Base-by-base conservation (phyloP, 257 asterid genomes). In the Solanum infundibuliforme region DNA sequence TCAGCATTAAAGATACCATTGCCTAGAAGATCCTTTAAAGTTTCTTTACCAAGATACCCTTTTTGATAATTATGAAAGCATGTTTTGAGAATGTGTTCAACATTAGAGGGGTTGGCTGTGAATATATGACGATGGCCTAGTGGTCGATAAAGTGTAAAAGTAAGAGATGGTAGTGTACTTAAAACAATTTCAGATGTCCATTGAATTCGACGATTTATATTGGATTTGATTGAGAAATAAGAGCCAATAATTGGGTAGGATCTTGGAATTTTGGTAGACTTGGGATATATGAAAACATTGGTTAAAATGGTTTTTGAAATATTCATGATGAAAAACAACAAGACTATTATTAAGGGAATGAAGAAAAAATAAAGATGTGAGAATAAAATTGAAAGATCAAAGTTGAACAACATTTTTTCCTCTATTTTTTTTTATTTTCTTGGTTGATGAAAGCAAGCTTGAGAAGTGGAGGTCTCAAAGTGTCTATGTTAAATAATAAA, bases 1-100 rank as follows among this genome's bases (percentile, higher is more conserved):
- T 93, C 95, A 29, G 92, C 86, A 65, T 95, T 95, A 92, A 95
- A 93, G 4, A 95, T 93, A 5, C 98, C 93, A 71, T 93, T 91
- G 3, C 97, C 98, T 41, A 95, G 92, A 25, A 95, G 93, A 69
- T 95, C 96, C 0, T 74, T 11, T 21, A 91, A 86, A 29, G 85
- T 87, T 39, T 9, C 1, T 16, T 90, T 87, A 52, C 88, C 87
- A n/a, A 86, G 32, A 1, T 84, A 88, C 6, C 98, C 98, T 71
- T 95, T 95, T 6, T 36, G 93, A 87, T 94, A 95, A 85, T 85
- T 90, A 35, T 84, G 72, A 89, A 95, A 95, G 68, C 89, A 86
- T 75, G 88, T 88, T 32, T 93, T 92, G 86, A 95, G 98, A 8
- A 95, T 90, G 88, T 95, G 97, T 25, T 92, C 88, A 32, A 94